A percentile compares a stretch with the other conserved stretches of the same genome.
Conservation (phyloP, 2,329 filamentous ascomycete species). For the Cladosporium sphaerospermum region DNA sequence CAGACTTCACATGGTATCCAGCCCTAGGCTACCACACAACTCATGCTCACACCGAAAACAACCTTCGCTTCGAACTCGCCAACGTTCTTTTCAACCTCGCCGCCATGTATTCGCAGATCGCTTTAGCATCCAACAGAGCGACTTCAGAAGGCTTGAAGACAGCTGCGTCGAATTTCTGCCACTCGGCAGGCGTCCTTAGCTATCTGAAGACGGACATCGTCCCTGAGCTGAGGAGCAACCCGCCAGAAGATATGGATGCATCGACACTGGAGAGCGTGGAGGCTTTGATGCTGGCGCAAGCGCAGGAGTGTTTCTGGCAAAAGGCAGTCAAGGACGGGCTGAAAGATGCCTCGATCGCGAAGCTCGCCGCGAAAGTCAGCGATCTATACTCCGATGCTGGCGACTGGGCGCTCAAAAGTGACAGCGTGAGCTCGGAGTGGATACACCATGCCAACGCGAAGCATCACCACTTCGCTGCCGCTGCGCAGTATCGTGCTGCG, state of each 20-base stretch:
- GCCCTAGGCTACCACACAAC: conserved; percentile 64
- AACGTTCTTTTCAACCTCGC: conserved; percentile 92
- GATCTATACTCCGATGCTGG: conserved; percentile 82
- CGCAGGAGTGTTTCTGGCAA: conserved; percentile 96
- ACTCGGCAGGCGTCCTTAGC: conserved; percentile 74
- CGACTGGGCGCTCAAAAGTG: conserved; percentile 80
- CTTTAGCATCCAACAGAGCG: conserved; percentile 68
- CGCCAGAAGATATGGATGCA: conserved; percentile 92
- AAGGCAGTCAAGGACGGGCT: conserved; percentile 91
- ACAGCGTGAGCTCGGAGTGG: conserved; percentile 88
- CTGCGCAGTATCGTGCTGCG: conserved; percentile 86
- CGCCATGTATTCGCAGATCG: conserved; percentile 88
- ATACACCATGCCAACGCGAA: conserved; percentile 97
- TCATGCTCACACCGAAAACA: conserved; percentile 45
- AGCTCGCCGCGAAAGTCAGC: conserved; percentile 82
- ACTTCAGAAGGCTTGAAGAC: conserved; percentile 78
- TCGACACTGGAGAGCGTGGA: conserved; percentile 78
- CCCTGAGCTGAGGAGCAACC: conserved; percentile 73
- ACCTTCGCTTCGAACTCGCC: conserved; percentile 74
- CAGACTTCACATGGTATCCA: conserved; percentile 95
- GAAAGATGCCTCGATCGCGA: conserved; percentile 87
- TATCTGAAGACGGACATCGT: conserved; percentile 72
- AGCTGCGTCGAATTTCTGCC: conserved; percentile 84
- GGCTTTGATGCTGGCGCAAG: conserved; percentile 81
- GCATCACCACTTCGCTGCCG: conserved; percentile 93